Evolutionary conservation across 257 asterid species (phyloP), one percentile per base, ranked within the genome.

Genomic region (Linaria vulgaris): DNA sequence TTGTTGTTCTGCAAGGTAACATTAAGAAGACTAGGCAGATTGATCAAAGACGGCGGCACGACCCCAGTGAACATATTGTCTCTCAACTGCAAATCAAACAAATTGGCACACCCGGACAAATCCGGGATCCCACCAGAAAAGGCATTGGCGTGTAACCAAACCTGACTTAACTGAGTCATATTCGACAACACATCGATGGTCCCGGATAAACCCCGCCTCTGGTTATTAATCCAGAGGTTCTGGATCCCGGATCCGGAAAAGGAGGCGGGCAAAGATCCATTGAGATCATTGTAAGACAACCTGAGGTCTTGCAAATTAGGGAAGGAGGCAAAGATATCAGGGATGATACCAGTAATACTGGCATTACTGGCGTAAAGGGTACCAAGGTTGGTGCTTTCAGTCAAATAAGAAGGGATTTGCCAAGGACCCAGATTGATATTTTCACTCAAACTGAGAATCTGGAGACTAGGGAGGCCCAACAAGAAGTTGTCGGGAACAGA

Each of bases 121-220:
- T 92, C 97, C 0, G 98, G 98, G 20, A 92, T 82, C 56, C 80
- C 85, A 11, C 96, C 99, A 0, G 94, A 56, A 59, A 92, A 92
- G 5, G 75, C 25, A 68, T 92, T 92, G 0, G 79, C 83, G 17
- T 92, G 96, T 23, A 92, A 62, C 99, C 97, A 89, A 19, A 82
- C 99, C 80, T 83, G 94, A 22, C 69, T 61, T 39, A 87, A 54
- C 67, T 82, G 94, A 12, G 77, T 54, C 97, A 89, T 89, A n/a
- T 77, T 67, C 1, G 91, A 68, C 12, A 92, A 55, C 60, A 85
- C 91, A 63, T 79, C 83, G 39, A 89, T 77, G 0, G 47, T 64
- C 21, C 99, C 99, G 1, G 96, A 79, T 14, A 92, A 69, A 17
- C 91, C 91, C 1, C 13, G 56, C 0, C 0, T 0, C 79, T 92